A percentile compares a stretch with the other conserved stretches of the same genome.
Conservation (phyloP, 78 protist genomes). For the Dictyostelium citrinum region DNA sequence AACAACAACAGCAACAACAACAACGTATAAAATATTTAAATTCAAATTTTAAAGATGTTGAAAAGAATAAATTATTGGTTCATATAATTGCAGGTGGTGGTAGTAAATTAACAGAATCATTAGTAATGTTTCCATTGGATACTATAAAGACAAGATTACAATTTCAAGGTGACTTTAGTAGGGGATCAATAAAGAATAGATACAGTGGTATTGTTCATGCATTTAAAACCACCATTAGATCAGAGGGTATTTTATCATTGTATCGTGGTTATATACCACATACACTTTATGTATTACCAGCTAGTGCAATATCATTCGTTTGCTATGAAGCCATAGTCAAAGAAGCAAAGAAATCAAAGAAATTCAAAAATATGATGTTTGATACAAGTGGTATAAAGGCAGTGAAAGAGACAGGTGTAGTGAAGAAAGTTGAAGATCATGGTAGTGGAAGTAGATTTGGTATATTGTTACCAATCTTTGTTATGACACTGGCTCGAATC, state of each 20-base stretch:
- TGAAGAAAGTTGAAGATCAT: neutral
- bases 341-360: neutral
- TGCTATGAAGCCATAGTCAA: neutral
- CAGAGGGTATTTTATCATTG: neutral
- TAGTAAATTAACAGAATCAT: constrained; percentile 13
- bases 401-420: neutral
- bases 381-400: neutral
- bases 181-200: neutral
- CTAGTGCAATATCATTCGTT: neutral
- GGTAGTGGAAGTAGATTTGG: neutral
- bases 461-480: constrained; percentile 19
- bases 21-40: neutral
- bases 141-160: constrained; percentile 64
- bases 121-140: constrained; percentile 57
- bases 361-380: neutral
- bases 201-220: neutral
- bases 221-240: neutral
- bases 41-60: neutral
- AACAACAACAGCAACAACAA: neutral
- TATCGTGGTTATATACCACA: constrained; percentile 64
- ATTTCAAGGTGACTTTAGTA: neutral
- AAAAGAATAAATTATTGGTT: neutral
- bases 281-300: constrained; percentile 44
- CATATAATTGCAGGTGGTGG: constrained; percentile 19
- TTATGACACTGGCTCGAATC: constrained; percentile 17